Evolutionary conservation across 2,329 filamentous ascomycete genomes (phyloP).

Genomic region (Alternaria alternata): DNA sequence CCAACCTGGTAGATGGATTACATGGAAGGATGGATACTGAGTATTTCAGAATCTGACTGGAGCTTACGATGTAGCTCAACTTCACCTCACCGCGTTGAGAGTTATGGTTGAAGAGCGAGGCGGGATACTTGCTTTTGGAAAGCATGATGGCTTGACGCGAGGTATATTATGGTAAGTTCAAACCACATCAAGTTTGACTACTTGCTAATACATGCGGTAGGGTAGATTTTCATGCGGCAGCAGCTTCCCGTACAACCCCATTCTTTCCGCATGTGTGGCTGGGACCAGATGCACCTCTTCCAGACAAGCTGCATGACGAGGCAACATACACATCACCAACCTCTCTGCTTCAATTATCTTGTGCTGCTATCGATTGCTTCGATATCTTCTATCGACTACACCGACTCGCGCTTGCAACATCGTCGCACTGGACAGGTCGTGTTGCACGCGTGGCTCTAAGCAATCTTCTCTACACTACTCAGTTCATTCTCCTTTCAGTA

Average conservation of each 20-base stretch:
- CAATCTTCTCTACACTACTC: constrained; percentile 34
- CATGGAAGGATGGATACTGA: background rate
- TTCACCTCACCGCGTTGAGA: constrained; percentile 27
- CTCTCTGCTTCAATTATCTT: constrained; percentile 31
- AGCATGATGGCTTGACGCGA: constrained; percentile 34
- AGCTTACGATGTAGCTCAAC: constrained; percentile 33
- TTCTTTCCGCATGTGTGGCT: constrained; percentile 28
- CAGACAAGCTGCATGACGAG: constrained; percentile 28
- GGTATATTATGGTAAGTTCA: constrained; percentile 35
- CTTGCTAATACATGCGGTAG: constrained; percentile 8
- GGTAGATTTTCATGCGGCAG: constrained; percentile 38
- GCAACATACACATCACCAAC: constrained; percentile 34
- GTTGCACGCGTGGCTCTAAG: constrained; percentile 27
- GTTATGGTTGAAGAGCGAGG: constrained; percentile 35
- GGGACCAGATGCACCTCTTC: constrained; percentile 27
- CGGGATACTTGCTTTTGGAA: constrained; percentile 31
- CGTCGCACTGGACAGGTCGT: constrained; percentile 21
- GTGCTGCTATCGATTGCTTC: constrained; percentile 32
- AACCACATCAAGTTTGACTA: background rate
- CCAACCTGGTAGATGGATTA: background rate
- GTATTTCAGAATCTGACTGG: constrained; percentile 32
- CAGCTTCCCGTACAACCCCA: constrained; percentile 29
- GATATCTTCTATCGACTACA: constrained; percentile 39
- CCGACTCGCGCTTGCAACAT: constrained; percentile 31
- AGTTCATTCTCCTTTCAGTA: constrained; percentile 30